A percentile compares a stretch with the other conserved stretches of the same genome.
phyloP scores from a whole-genome alignment of 73 alveolate species.

The Tetrahymena malaccensis region DNA sequence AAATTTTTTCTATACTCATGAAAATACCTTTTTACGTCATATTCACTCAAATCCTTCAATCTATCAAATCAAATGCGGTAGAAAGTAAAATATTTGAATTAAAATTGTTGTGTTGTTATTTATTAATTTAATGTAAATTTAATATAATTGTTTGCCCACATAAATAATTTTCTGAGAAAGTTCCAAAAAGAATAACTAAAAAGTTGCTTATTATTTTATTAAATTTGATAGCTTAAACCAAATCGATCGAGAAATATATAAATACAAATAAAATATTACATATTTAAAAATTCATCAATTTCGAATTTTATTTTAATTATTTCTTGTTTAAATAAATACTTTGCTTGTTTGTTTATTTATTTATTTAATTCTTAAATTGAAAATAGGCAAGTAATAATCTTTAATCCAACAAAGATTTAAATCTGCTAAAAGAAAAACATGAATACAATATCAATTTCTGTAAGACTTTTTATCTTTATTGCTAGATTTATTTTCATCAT shows the following conservation, averaged over 20 bases:
- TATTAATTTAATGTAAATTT: too few relatives aligned
- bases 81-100: too few relatives aligned
- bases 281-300: too few relatives aligned
- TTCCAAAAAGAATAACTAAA: not conserved
- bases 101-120: not conserved
- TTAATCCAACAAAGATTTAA: not conserved
- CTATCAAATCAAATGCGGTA: too few relatives aligned
- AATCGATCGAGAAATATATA: not conserved
- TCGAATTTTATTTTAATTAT: not conserved
- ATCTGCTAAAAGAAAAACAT: not conserved
- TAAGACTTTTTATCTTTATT: not conserved
- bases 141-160: too few relatives aligned
- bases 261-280: not conserved
- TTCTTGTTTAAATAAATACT: too few relatives aligned
- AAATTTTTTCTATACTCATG: not conserved
- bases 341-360: not conserved
- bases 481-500: not conserved
- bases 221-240: not conserved
- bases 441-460: not conserved
- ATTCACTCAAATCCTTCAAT: not conserved
- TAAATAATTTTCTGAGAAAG: not conserved
- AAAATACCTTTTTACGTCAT: not conserved
- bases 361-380: too few relatives aligned
- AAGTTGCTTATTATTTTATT: too few relatives aligned
- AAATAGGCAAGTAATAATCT: too few relatives aligned